A percentile compares a stretch with the other conserved stretches of the same genome.
Conservation (phyloP, 139 green algal genomes). For the Chlamydomonas incerta region DNA sequence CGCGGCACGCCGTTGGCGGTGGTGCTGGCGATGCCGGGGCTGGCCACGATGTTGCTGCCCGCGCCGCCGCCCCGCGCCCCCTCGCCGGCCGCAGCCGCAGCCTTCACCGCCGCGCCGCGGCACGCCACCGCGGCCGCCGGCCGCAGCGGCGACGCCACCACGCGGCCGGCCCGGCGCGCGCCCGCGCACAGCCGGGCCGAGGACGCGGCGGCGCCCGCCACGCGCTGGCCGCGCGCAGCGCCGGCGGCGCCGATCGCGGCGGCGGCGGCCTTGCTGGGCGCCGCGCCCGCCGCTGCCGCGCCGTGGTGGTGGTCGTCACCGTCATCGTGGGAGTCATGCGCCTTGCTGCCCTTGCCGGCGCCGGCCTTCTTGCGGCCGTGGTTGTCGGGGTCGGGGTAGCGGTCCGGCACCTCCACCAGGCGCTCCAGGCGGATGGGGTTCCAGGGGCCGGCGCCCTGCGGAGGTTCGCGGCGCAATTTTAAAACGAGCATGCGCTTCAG, state of each 20-base stretch:
- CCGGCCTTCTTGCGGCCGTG: conserved; percentile 8
- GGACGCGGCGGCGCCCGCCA: neutral
- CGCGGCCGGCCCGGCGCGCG: no score
- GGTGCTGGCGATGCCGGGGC: neutral
- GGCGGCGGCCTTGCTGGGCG: no score
- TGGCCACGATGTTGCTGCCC: neutral
- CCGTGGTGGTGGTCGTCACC: no score
- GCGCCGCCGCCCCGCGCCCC: no score
- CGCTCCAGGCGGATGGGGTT: neutral
- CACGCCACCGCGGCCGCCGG: neutral
- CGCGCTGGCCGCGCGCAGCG: neutral
- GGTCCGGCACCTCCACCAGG: conserved; percentile 22
- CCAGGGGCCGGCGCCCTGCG: neutral
- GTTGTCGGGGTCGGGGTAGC: neutral
- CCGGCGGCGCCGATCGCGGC: neutral
- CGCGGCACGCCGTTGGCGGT: conserved; percentile 63
- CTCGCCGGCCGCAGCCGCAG: neutral
- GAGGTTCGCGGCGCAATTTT: no score
- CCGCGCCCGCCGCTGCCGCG: no score
- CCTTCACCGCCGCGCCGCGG: neutral
- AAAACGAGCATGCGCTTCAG: no score
- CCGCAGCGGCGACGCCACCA: neutral
- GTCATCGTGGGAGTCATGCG: neutral
- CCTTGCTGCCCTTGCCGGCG: neutral
- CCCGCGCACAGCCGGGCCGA: neutral